These are phyloP conservation scores for Aaosphaeria pasadenensis DNA, from an alignment of 2,329 filamentous ascomycete species.

Conservation along the genomic window DNA sequence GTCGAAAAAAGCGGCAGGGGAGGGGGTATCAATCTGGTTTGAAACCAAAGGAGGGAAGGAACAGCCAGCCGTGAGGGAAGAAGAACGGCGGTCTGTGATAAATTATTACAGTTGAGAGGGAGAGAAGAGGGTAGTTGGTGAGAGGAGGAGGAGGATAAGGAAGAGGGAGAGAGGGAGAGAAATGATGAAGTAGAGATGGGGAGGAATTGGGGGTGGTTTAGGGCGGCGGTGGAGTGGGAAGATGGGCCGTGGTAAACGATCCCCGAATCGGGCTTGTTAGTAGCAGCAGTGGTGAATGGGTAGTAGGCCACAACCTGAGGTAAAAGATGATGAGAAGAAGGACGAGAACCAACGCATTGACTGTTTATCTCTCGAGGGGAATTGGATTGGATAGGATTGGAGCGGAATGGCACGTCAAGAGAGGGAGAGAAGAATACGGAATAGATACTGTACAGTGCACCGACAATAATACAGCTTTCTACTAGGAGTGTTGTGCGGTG, in stretches of 20 bases:
- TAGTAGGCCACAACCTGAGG: not conserved
- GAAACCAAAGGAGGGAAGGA: slow-evolving; percentile 1
- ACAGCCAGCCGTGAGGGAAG: slow-evolving; percentile 1
- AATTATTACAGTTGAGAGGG: slow-evolving; percentile 9
- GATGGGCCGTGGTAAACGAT: not conserved
- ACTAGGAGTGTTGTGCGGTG: slow-evolving; percentile 7
- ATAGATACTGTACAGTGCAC: no score
- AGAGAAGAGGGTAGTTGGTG: slow-evolving; percentile 7
- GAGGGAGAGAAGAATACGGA: slow-evolving; percentile 2
- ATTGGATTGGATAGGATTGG: slow-evolving; percentile 2
- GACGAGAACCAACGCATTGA: slow-evolving; percentile 28
- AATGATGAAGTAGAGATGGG: not conserved
- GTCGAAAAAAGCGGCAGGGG: slow-evolving; percentile 3
- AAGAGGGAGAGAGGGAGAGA: slow-evolving; percentile 11
- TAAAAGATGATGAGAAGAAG: slow-evolving; percentile 10
- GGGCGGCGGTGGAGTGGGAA: not conserved
- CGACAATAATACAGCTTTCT: no score
- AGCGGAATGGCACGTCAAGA: slow-evolving; percentile 1
- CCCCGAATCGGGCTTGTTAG: no score
- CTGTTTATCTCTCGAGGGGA: slow-evolving; percentile 26
- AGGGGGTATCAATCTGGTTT: slow-evolving; percentile 4
- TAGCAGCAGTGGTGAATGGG: not conserved
- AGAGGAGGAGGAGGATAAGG: slow-evolving; percentile 6
- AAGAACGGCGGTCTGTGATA: slow-evolving; percentile 4
- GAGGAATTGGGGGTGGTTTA: not conserved